A percentile compares a stretch with the other conserved stretches of the same genome.
phyloP scores from a whole-genome alignment of 179 eudicot genomes.

The Nepenthes alata region DNA sequence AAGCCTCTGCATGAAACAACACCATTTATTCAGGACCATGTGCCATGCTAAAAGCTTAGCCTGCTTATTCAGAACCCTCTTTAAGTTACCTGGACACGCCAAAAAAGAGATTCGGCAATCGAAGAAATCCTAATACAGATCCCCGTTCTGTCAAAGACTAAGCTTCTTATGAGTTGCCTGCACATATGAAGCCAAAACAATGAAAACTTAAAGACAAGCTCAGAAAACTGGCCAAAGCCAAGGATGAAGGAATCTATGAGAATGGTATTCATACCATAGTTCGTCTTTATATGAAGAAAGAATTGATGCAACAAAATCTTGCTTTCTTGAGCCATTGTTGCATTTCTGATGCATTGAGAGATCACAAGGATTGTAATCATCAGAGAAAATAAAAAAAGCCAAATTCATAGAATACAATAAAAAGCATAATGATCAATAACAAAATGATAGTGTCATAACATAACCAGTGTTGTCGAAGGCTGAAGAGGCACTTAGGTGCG shows the following conservation, averaged over 20 bases:
- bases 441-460: too few relatives aligned
- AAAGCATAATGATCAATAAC: not conserved
- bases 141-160: conserved; percentile 47
- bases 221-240: not conserved
- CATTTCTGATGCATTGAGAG: conserved; percentile 33
- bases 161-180: conserved; percentile 42
- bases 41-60: not conserved
- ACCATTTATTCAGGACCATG: not conserved
- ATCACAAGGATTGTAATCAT: conserved; percentile 5
- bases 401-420: not conserved
- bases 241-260: not conserved
- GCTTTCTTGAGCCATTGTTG: conserved; percentile 50
- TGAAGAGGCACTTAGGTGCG: not conserved
- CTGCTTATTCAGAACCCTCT: not conserved
- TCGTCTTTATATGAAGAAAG: conserved; percentile 42
- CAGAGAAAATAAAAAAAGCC: conserved; percentile 3
- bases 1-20: conserved; percentile 56
- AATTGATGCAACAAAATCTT: conserved; percentile 48
- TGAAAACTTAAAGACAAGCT: not conserved
- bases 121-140: conserved; percentile 50
- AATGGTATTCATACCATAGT: conserved; percentile 35
- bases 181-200: conserved; percentile 13
- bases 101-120: conserved; percentile 57
- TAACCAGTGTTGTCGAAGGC: too few relatives aligned
- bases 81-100: conserved; percentile 78